These are phyloP conservation scores for Ophiosphaerella narmari DNA, from an alignment of 2,329 filamentous ascomycete genomes.

Conservation along the genomic window DNA sequence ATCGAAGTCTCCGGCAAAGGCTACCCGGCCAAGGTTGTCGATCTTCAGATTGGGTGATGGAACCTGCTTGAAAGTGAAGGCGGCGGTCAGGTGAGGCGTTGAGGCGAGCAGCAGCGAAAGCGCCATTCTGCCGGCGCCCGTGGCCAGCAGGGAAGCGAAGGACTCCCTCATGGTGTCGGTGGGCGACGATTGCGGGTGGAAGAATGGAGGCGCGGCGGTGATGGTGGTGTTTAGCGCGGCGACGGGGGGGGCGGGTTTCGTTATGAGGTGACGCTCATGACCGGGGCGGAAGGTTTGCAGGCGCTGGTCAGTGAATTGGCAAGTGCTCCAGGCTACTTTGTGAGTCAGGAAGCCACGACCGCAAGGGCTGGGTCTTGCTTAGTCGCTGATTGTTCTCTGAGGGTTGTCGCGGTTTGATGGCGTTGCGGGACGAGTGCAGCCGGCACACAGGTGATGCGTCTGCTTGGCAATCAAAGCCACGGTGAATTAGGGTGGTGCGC, in stretches of 20 bases:
- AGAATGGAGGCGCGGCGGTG: conserved; percentile 18
- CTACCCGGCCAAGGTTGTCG: conserved; percentile 76
- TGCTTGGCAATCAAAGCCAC: conserved; percentile 22
- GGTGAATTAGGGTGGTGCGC: conserved; percentile 17
- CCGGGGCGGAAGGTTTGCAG: conserved; percentile 12
- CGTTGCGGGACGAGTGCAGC: conserved; percentile 23
- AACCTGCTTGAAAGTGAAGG: conserved; percentile 61
- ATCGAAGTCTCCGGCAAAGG: conserved; percentile 85
- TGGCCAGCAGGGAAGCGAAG: conserved; percentile 44
- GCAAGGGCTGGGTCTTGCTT: background rate
- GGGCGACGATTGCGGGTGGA: conserved; percentile 25
- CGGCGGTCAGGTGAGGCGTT: conserved; percentile 21
- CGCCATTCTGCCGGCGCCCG: conserved; percentile 43
- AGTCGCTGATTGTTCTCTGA: background rate
- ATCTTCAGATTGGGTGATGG: conserved; percentile 78
- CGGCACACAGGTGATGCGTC: conserved; percentile 13
- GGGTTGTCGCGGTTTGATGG: conserved; percentile 21
- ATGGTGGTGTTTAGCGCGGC: conserved; percentile 1
- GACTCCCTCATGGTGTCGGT: conserved; percentile 44
- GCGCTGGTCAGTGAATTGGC: background rate
- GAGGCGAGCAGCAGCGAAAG: conserved; percentile 41
- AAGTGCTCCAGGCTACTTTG: background rate
- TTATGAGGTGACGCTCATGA: conserved; percentile 23
- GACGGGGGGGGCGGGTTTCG: conserved; percentile 8
- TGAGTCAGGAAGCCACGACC: background rate